Conservation (phyloP, 2,329 filamentous ascomycete species). For the Phyllachora maydis region DNA sequence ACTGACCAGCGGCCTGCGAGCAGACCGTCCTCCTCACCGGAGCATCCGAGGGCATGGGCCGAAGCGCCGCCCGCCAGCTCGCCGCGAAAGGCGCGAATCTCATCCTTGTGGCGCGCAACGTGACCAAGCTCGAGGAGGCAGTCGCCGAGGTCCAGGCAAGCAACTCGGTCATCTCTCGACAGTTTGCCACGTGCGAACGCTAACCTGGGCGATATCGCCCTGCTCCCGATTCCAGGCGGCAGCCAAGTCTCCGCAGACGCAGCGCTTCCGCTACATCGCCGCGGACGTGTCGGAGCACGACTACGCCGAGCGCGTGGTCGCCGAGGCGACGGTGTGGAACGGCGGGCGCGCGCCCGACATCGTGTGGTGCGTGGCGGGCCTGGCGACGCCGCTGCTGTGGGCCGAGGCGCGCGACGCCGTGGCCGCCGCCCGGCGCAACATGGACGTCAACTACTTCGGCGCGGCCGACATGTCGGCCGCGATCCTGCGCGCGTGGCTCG, state of each 20-base stretch:
- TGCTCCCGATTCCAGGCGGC: constrained; percentile 26
- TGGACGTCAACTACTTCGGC: constrained; percentile 87
- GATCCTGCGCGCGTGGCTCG: constrained; percentile 55
- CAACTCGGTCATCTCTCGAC: neutral
- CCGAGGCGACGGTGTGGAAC: constrained; percentile 64
- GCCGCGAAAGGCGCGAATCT: constrained; percentile 70
- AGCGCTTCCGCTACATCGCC: constrained; percentile 67
- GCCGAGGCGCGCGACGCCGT: constrained; percentile 54
- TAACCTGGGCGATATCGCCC: too few relatives aligned
- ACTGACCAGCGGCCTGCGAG: too few relatives aligned
- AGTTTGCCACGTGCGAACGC: neutral
- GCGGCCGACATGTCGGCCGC: constrained; percentile 72
- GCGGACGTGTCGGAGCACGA: constrained; percentile 57
- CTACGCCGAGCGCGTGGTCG: constrained; percentile 50
- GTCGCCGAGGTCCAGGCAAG: constrained; percentile 41
- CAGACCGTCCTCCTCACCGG: constrained; percentile 82
- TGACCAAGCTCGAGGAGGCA: constrained; percentile 51
- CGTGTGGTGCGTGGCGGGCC: constrained; percentile 79
- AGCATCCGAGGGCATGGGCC: constrained; percentile 83
- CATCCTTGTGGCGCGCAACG: constrained; percentile 64
- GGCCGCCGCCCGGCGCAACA: constrained; percentile 48
- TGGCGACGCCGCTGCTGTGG: constrained; percentile 55
- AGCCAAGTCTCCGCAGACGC: constrained; percentile 41
- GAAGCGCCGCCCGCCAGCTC: constrained; percentile 51
- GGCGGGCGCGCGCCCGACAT: constrained; percentile 52